Conservation (phyloP, 2,329 filamentous ascomycete genomes). For the Monosporascus ibericus region DNA sequence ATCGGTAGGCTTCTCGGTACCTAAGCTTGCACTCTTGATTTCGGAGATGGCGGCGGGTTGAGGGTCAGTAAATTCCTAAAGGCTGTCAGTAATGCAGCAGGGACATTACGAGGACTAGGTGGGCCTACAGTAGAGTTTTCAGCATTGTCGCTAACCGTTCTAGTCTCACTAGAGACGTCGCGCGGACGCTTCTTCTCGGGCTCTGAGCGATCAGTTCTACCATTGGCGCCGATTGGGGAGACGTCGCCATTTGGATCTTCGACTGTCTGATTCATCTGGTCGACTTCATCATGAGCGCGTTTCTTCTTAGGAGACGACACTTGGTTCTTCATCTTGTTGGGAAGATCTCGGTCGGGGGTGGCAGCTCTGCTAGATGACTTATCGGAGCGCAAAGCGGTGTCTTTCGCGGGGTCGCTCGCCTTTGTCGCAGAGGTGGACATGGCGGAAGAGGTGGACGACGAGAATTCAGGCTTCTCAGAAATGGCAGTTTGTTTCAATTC, state of each 20-base stretch:
- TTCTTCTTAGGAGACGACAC: constrained; percentile 61
- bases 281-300: constrained; percentile 53
- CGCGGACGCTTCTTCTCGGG: constrained; percentile 61
- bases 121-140: constrained; percentile 28
- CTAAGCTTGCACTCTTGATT: constrained; percentile 7
- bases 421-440: constrained; percentile 19
- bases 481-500: constrained; percentile 60
- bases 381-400: constrained; percentile 7
- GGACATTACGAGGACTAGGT: background rate
- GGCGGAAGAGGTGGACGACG: constrained; percentile 10
- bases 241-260: constrained; percentile 30
- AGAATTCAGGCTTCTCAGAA: constrained; percentile 40
- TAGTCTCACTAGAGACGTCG: constrained; percentile 39
- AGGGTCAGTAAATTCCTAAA: constrained; percentile 9
- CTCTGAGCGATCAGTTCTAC: constrained; percentile 46
- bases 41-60: constrained; percentile 2
- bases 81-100: constrained; percentile 2
- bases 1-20: constrained; percentile 6
- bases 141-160: constrained; percentile 13
- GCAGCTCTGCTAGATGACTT: constrained; percentile 9
- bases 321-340: constrained; percentile 37
- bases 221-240: constrained; percentile 36
- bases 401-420: constrained; percentile 16
- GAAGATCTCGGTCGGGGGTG: constrained; percentile 12
- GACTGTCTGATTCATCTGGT: constrained; percentile 36